These are phyloP conservation scores for Hypoxylon sp. DNA, from an alignment of 2,329 filamentous ascomycete genomes.

Conservation along the genomic window DNA sequence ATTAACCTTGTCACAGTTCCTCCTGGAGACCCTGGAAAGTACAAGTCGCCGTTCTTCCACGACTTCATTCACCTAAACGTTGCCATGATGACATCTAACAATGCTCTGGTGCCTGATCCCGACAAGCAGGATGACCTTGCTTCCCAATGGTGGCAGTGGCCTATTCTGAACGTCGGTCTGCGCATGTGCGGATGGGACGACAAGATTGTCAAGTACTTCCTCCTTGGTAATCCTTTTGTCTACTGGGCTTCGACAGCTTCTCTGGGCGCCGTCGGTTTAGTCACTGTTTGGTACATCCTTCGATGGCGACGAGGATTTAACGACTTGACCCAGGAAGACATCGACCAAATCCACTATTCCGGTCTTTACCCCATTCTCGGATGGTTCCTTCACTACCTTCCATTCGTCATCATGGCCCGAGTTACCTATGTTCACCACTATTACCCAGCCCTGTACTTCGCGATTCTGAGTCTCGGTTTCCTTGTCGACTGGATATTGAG, in stretches of 20 bases:
- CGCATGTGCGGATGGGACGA: conserved; percentile 99
- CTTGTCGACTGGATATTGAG: conserved; percentile 86
- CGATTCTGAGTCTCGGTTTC: conserved; percentile 91
- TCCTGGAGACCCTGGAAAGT: conserved; percentile 87
- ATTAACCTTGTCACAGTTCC: conserved; percentile 72
- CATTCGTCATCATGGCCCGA: conserved; percentile 97
- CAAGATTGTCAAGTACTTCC: conserved; percentile 95
- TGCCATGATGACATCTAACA: conserved; percentile 99
- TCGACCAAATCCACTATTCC: conserved; percentile 95
- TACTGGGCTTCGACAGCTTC: conserved; percentile 94
- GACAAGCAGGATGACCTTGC: conserved; percentile 99
- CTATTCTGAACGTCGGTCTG: conserved; percentile 92
- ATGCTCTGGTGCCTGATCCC: conserved; percentile 95
- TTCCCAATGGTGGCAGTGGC: conserved; percentile 99
- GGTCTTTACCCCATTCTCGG: conserved; percentile 92
- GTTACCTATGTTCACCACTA: conserved; percentile 99
- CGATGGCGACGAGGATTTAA: conserved; percentile 96
- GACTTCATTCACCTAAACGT: conserved; percentile 99
- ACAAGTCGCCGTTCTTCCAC: conserved; percentile 96
- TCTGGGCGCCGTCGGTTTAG: conserved; percentile 78
- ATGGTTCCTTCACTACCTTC: conserved; percentile 96
- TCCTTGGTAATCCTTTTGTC: conserved; percentile 94
- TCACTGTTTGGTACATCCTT: conserved; percentile 87
- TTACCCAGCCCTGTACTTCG: conserved; percentile 98
- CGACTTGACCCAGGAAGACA: conserved; percentile 83